phyloP scores from a whole-genome alignment of 805 yeast genomes.

The Wickerhamomyces ciferrii region DNA sequence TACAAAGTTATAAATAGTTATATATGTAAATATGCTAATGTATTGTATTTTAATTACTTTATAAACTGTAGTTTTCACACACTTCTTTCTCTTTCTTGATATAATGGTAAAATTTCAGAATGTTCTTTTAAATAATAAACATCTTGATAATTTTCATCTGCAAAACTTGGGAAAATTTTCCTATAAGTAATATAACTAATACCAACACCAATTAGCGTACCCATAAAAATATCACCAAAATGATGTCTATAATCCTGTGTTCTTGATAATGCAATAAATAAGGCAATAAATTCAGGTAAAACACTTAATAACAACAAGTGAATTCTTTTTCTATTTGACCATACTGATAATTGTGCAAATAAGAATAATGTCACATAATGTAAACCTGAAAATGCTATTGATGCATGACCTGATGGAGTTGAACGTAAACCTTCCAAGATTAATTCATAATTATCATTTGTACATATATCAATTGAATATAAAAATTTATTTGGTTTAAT shows the following conservation, averaged over 20 bases:
- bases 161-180: constrained; percentile 10
- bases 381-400: constrained; percentile 61
- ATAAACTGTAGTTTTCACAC: not conserved
- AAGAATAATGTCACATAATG: constrained; percentile 60
- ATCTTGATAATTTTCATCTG: not conserved
- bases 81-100: not conserved
- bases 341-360: constrained; percentile 44
- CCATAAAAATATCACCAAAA: constrained; percentile 76
- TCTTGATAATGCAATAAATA: constrained; percentile 73
- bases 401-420: constrained; percentile 78
- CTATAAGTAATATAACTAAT: constrained; percentile 9
- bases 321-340: constrained; percentile 32
- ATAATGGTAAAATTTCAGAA: not conserved
- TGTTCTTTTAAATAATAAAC: not conserved
- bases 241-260: constrained; percentile 93
- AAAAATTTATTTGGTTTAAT: constrained; percentile 35
- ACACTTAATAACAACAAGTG: constrained; percentile 51
- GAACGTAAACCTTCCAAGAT: constrained; percentile 71
- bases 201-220: constrained; percentile 55
- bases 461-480: constrained; percentile 46
- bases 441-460: constrained; percentile 34
- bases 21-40: not conserved
- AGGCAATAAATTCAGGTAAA: constrained; percentile 62
- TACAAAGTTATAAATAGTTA: not conserved
- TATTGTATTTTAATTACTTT: not conserved